Conservation (phyloP, 1,284 basidiomycete genomes). For the Coriolopsis trogii region DNA sequence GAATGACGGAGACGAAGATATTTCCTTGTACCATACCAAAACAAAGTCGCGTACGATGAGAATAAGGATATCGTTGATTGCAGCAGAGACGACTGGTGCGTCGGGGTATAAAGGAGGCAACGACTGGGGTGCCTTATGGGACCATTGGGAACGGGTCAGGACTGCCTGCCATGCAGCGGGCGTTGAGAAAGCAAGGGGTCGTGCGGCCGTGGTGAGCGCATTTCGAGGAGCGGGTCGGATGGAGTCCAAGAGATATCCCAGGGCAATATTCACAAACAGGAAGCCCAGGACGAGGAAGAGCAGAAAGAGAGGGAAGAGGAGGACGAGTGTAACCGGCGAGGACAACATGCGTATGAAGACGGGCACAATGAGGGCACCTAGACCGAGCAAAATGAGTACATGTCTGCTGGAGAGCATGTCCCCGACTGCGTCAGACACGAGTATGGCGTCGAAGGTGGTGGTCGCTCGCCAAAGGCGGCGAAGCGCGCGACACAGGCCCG, state of each 20-base stretch:
- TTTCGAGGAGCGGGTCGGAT: constrained; percentile 37
- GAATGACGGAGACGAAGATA: constrained; percentile 87
- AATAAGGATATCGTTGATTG: constrained; percentile 78
- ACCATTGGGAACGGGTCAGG: constrained; percentile 83
- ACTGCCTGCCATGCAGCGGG: constrained; percentile 92
- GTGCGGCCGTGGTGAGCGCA: constrained; percentile 54
- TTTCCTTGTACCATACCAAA: constrained; percentile 79
- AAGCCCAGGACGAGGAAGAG: constrained; percentile 51
- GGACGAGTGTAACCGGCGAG: constrained; percentile 64
- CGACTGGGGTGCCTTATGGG: constrained; percentile 65
- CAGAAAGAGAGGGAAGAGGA: constrained; percentile 64
- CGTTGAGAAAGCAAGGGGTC: constrained; percentile 81
- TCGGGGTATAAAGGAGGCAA: constrained; percentile 63
- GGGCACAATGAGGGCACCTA: constrained; percentile 58
- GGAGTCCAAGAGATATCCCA: constrained; percentile 61
- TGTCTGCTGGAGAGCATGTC: constrained; percentile 26
- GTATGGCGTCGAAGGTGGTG: not conserved
- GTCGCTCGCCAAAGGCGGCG: not conserved
- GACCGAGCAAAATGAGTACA: constrained; percentile 14
- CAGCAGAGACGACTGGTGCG: constrained; percentile 63
- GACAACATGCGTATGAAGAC: constrained; percentile 54
- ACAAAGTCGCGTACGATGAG: constrained; percentile 85
- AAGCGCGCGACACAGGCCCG: no score
- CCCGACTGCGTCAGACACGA: not conserved
- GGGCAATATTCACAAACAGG: constrained; percentile 53